Conservation (phyloP, 1,284 basidiomycete species). For the Kwoniella shivajii region DNA sequence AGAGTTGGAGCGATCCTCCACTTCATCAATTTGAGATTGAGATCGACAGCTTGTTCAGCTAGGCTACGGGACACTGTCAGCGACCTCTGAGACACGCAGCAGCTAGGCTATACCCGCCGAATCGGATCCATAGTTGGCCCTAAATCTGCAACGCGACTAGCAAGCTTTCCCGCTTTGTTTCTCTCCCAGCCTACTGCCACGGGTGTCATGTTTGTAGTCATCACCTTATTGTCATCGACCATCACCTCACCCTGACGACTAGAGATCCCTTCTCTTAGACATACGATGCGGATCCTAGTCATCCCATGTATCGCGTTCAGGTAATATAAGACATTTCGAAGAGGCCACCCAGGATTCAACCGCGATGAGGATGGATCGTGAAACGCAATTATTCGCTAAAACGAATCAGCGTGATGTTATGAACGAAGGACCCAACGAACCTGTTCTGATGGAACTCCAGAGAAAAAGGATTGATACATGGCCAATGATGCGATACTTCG, state of each 20-base stretch:
- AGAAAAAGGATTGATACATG: slow-evolving; percentile 63
- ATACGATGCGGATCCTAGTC: slow-evolving; percentile 65
- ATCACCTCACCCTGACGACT: slow-evolving; percentile 26
- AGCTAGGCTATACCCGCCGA: slow-evolving; percentile 48
- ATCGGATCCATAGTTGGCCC: slow-evolving; percentile 94
- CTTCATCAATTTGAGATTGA: slow-evolving; percentile 97
- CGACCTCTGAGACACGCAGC: not conserved
- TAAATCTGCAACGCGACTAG: slow-evolving; percentile 84
- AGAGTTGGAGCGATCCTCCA: slow-evolving; percentile 93
- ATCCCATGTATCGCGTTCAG: slow-evolving; percentile 62
- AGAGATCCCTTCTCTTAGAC: slow-evolving; percentile 63
- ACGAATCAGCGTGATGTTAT: not conserved
- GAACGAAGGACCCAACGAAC: slow-evolving; percentile 44
- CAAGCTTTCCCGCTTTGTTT: slow-evolving; percentile 79
- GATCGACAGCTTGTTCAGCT: slow-evolving; percentile 92
- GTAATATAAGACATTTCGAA: slow-evolving; percentile 87
- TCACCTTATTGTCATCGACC: not conserved
- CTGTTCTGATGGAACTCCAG: slow-evolving; percentile 52
- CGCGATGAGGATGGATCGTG: slow-evolving; percentile 81
- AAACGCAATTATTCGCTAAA: slow-evolving; percentile 70
- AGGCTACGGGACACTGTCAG: slow-evolving; percentile 59
- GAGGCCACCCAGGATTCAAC: slow-evolving; percentile 86
- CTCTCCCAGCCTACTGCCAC: slow-evolving; percentile 93
- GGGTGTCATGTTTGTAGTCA: slow-evolving; percentile 17
- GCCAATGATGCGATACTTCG: slow-evolving; percentile 61